Percentiles rank a stretch among this genome's conserved stretches.
These are phyloP conservation scores for Teratosphaeria viscida DNA, from an alignment of 2,329 filamentous ascomycete species.

Conservation along the genomic window DNA sequence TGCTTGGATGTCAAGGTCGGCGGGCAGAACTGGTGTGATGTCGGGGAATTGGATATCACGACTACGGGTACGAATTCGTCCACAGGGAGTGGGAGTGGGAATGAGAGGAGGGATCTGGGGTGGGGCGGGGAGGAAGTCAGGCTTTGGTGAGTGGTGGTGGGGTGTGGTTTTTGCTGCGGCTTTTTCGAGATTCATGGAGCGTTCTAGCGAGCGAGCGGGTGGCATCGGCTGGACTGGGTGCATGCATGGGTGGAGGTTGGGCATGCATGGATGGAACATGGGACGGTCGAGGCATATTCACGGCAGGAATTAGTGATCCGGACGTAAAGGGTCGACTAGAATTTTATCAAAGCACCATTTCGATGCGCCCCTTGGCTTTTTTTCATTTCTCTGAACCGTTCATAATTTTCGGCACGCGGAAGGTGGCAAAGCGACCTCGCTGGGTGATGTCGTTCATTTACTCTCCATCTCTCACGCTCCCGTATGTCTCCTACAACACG, in stretches of 20 bases:
- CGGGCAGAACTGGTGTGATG: constrained; percentile 50
- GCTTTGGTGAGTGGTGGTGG: too few species aligned
- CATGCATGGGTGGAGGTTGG: too few species aligned
- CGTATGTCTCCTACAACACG: too few species aligned
- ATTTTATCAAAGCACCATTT: background rate
- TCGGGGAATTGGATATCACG: constrained; percentile 30
- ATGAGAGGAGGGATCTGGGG: background rate
- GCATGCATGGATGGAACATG: too few species aligned
- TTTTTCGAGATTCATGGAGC: background rate
- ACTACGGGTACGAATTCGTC: constrained; percentile 7
- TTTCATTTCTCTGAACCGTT: too few species aligned
- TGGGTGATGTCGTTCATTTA: too few species aligned
- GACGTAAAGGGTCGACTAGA: too few species aligned
- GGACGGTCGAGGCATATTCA: too few species aligned
- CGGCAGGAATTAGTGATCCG: too few species aligned
- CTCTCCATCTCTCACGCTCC: too few species aligned
- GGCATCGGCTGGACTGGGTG: background rate
- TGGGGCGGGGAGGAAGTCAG: background rate
- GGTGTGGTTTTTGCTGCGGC: background rate
- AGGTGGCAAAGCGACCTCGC: too few species aligned
- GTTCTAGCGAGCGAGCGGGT: background rate
- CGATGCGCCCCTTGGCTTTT: background rate
- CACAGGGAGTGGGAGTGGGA: background rate
- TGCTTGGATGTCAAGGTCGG: constrained; percentile 59
- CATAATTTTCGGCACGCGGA: too few species aligned